Conservation (phyloP, 2,329 filamentous ascomycete species). For the Gnomoniopsis sp. region DNA sequence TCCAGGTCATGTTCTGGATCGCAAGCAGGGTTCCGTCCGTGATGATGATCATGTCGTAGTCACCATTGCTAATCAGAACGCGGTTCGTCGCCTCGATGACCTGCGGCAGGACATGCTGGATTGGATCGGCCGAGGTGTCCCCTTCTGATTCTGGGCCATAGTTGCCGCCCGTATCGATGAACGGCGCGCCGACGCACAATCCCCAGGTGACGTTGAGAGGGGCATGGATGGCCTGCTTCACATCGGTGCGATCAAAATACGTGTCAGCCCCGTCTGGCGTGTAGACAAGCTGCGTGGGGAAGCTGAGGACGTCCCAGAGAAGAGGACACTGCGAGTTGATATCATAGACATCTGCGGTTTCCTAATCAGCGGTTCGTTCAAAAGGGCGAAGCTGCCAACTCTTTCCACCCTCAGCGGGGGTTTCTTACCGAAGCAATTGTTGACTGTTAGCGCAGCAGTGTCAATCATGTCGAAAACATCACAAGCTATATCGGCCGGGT, state of each 20-base stretch:
- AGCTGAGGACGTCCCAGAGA: constrained; percentile 41
- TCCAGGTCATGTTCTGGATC: constrained; percentile 13
- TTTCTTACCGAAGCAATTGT: constrained; percentile 59
- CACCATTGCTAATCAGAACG: constrained; percentile 3
- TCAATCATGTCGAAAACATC: constrained; percentile 9
- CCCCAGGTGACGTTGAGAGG: constrained; percentile 1
- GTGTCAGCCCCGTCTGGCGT: constrained; percentile 3
- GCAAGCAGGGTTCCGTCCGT: constrained; percentile 7
- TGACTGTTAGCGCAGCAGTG: constrained; percentile 41
- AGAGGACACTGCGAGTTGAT: constrained; percentile 65
- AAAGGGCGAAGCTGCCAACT: too few species aligned
- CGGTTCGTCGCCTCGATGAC: constrained; percentile 4
- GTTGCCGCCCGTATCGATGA: too few species aligned
- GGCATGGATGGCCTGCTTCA: constrained; percentile 8
- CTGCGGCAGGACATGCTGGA: background rate
- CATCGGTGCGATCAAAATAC: constrained; percentile 9
- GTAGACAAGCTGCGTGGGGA: constrained; percentile 4
- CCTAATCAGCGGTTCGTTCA: too few species aligned
- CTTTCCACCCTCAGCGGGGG: too few species aligned
- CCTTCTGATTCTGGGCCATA: too few species aligned
- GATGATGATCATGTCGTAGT: constrained; percentile 8
- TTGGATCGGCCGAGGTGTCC: background rate
- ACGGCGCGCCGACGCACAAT: background rate
- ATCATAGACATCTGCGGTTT: constrained; percentile 52
- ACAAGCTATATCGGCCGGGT: background rate